Percentiles rank a stretch among this genome's conserved stretches.
Evolutionary conservation across 148 eudicot genomes (phyloP).

Genomic region (Polygonum maritimum): DNA sequence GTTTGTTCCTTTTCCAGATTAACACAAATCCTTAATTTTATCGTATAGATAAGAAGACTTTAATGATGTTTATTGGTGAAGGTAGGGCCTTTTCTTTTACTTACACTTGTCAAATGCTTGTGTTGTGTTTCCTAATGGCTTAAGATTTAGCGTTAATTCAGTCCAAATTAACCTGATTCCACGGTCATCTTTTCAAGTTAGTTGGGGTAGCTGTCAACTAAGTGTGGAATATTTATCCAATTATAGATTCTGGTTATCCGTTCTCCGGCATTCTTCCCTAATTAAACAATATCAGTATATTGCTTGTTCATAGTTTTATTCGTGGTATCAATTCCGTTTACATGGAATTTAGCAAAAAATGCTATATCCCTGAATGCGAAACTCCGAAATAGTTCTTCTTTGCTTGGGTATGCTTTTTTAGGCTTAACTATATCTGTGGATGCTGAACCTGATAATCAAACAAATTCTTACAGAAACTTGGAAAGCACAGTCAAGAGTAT

Average conservation of each 20-base stretch:
- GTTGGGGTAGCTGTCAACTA: neutral
- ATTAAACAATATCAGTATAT: neutral
- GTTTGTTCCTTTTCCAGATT: neutral
- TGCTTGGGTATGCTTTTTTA: neutral
- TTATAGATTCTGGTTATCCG: neutral
- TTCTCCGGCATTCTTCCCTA: neutral
- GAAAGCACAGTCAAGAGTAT: conserved; percentile 56
- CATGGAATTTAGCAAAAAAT: neutral
- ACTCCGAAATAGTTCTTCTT: neutral
- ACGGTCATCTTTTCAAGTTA: conserved; percentile 3
- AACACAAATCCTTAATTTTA: too few species aligned
- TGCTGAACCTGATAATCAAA: neutral
- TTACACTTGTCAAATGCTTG: neutral
- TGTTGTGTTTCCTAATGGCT: neutral
- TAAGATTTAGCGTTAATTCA: neutral
- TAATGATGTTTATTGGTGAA: neutral
- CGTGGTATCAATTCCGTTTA: neutral
- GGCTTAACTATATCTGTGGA: neutral
- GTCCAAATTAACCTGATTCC: neutral
- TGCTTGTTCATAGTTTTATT: neutral
- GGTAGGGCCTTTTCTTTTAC: neutral
- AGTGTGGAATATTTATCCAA: neutral
- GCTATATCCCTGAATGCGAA: neutral
- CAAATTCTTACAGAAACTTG: conserved; percentile 45
- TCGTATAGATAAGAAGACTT: too few species aligned